phyloP scores from a whole-genome alignment of 768 basidiomycete genomes.

The Zangia roseola region DNA sequence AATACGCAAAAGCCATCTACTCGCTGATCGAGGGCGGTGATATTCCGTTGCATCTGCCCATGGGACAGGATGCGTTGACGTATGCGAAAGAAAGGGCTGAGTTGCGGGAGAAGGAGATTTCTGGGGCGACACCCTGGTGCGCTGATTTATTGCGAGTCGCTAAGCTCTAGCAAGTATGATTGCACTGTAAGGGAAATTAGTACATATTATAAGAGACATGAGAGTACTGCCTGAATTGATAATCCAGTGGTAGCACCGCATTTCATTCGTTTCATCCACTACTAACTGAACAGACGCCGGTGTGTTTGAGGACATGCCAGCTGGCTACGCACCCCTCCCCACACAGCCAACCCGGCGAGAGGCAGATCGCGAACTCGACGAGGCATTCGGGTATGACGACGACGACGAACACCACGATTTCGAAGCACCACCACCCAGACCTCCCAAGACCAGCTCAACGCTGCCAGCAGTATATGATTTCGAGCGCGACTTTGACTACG shows the following conservation, averaged over 20 bases:
- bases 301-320: slow-evolving; percentile 37
- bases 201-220: too few relatives aligned
- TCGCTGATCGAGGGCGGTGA: slow-evolving; percentile 1
- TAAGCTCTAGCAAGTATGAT: not conserved
- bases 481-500: slow-evolving; percentile 72
- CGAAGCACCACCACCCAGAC: slow-evolving; percentile 40
- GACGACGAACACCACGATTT: slow-evolving; percentile 32
- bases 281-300: not conserved
- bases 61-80: slow-evolving; percentile 14
- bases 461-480: slow-evolving; percentile 61
- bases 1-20: slow-evolving; percentile 9
- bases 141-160: slow-evolving; percentile 8
- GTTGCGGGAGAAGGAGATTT: not conserved
- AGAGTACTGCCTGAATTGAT: too few relatives aligned
- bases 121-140: slow-evolving; percentile 9
- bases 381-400: slow-evolving; percentile 67
- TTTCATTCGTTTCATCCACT: not conserved
- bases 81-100: not conserved
- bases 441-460: slow-evolving; percentile 7
- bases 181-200: too few relatives aligned
- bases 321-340: slow-evolving; percentile 53
- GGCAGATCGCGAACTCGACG: slow-evolving; percentile 66
- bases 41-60: slow-evolving; percentile 11
- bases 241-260: not conserved
- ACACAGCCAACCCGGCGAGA: slow-evolving; percentile 46